Percentiles rank a stretch among this genome's conserved stretches.
These are phyloP conservation scores for Penicillium riverlandense DNA, from an alignment of 495 filamentous ascomycete genomes.

Conservation along the genomic window DNA sequence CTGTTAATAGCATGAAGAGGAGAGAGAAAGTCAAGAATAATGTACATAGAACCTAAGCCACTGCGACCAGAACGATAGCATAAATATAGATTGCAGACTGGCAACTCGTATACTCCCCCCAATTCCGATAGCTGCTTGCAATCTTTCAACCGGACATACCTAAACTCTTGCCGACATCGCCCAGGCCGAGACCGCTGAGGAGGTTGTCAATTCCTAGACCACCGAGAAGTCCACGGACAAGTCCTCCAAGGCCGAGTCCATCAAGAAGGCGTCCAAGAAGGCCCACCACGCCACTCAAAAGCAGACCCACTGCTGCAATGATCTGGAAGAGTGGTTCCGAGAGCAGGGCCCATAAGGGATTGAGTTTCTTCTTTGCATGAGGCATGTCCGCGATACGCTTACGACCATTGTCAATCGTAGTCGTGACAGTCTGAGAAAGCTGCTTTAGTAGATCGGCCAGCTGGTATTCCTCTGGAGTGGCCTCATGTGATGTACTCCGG, in stretches of 20 bases:
- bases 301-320: slow-evolving; percentile 78
- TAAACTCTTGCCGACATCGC: slow-evolving; percentile 10
- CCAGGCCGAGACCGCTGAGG: slow-evolving; percentile 68
- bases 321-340: slow-evolving; percentile 91
- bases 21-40: too few relatives aligned
- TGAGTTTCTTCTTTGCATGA: slow-evolving; percentile 88
- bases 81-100: too few relatives aligned
- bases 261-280: slow-evolving; percentile 76
- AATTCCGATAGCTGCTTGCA: too few relatives aligned
- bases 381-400: slow-evolving; percentile 85
- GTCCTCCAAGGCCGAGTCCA: slow-evolving; percentile 72
- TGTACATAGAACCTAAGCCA: too few relatives aligned
- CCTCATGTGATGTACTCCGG: slow-evolving; percentile 69
- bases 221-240: slow-evolving; percentile 72
- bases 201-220: slow-evolving; percentile 76
- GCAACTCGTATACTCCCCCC: too few relatives aligned
- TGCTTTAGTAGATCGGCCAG: slow-evolving; percentile 82
- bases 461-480: slow-evolving; percentile 77
- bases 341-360: slow-evolving; percentile 76
- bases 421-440: slow-evolving; percentile 51
- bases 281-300: slow-evolving; percentile 74
- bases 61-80: too few relatives aligned
- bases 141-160: too few relatives aligned
- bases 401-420: slow-evolving; percentile 82
- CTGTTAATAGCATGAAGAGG: too few relatives aligned